These are phyloP conservation scores for Trichoderma gamsii DNA, from an alignment of 495 filamentous ascomycete genomes.

Conservation along the genomic window DNA sequence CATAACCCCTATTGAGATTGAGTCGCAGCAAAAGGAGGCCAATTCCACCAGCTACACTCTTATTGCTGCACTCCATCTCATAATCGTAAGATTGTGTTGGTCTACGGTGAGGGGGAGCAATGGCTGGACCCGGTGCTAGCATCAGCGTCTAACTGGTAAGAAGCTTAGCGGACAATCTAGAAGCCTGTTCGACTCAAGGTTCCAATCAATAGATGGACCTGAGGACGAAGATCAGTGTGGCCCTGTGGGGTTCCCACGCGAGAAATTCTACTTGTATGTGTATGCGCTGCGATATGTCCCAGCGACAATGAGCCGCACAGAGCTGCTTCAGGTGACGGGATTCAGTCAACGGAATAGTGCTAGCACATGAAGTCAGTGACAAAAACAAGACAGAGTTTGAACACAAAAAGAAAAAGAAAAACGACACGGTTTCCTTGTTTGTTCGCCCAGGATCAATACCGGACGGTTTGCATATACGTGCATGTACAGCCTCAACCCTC, in stretches of 20 bases:
- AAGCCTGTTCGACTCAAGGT: background rate
- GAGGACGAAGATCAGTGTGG: no score
- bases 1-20: background rate
- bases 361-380: no score
- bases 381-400: no score
- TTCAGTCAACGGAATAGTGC: no score
- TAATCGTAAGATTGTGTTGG: background rate
- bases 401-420: no score
- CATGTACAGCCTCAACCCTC: background rate
- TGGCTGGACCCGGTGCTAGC: slow-evolving; percentile 1
- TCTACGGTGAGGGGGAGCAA: background rate
- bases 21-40: background rate
- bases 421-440: background rate
- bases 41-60: background rate
- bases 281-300: no score
- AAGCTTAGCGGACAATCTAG: slow-evolving; percentile 6
- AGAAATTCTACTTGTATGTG: no score
- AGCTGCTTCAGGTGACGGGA: no score
- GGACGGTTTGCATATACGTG: no score
- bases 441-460: background rate
- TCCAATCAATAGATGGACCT: background rate
- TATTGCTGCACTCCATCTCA: background rate
- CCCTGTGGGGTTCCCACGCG: no score
- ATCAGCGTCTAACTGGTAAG: background rate
- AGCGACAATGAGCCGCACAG: no score